Base-by-base conservation (phyloP, 305 asterid species). In the Fraxinus latifolia region DNA sequence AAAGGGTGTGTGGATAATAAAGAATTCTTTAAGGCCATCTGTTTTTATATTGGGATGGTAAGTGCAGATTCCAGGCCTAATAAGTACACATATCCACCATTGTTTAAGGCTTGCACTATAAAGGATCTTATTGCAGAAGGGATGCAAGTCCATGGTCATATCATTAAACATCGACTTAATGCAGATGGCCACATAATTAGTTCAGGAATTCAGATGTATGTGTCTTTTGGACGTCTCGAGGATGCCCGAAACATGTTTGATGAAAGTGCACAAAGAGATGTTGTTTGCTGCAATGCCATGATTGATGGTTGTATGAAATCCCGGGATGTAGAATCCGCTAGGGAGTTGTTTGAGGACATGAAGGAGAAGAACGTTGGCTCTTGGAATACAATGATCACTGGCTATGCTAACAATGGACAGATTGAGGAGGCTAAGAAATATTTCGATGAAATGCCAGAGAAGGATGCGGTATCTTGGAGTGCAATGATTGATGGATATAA, bases 221-320 rank as follows among this genome's bases (percentile, higher is more conserved):
- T 88, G 42, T 87, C 87, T 31, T 75, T 78, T 76, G 90, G 89
- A 3, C 74, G 44, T 11, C 80, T 84, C 0, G 25, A 34, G 1
- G 90, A 83, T 34, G 92, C 90, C 23, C 84, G 89, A 36, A 75
- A 37, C 15, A 32, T 88, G 85, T 79, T 84, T 25, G 80, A 82
- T 65, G 77, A 68, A 15, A 23, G 36, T 73, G 89, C 79, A 11
- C 36, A 44, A 17, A 76, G 84, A 0, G 93, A 90, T 79, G 82
- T 84, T 74, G 37, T 90, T 37, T 87, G 93, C 79, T 88, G 83
- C 80, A 90, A 88, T 82, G 89, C 93, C 17, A 85, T 88, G 92
- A 82, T 90, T 60, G 86, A 86, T 81, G 86, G 90, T 1, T 90
- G 87, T 76, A 85, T 88, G 92, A 88, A 88, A 60, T 58, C 25